Evolutionary conservation across 345 rosid species (phyloP).

Genomic region (Excoecaria agallocha): DNA sequence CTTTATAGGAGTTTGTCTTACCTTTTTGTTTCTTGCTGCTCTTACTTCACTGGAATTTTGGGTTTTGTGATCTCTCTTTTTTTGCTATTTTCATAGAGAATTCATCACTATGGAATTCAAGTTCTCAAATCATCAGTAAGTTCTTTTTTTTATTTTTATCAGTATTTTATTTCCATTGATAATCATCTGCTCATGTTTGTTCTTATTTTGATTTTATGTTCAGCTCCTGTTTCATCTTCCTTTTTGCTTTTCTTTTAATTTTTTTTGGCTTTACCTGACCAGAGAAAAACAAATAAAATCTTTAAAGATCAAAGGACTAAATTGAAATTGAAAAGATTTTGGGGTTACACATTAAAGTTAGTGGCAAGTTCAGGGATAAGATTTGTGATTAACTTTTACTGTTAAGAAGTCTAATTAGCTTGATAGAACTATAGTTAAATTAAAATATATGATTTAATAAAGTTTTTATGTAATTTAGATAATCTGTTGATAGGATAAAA

Average conservation of each 20-base stretch:
- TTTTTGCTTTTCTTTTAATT: neutral
- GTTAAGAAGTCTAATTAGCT: no score
- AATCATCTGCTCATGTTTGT: neutral
- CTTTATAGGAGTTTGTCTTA: no score
- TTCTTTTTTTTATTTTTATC: conserved; percentile 6
- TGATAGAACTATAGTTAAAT: no score
- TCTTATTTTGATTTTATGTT: neutral
- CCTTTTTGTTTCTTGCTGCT: conserved; percentile 75
- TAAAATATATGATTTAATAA: no score
- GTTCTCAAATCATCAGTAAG: conserved; percentile 52
- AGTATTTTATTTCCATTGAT: no score
- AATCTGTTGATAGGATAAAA: neutral
- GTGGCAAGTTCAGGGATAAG: no score
- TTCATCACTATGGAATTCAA: conserved; percentile 61
- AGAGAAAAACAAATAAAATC: no score
- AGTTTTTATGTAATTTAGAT: neutral
- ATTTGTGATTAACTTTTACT: no score
- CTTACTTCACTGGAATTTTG: conserved; percentile 67
- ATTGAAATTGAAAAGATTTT: no score
- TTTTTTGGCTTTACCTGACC: neutral
- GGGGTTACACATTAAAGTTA: no score
- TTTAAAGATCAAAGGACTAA: no score
- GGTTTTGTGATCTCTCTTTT: conserved; percentile 50
- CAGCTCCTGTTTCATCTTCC: neutral
- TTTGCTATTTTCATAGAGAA: conserved; percentile 39